A percentile compares a stretch with the other conserved stretches of the same genome.
Evolutionary conservation across 148 eudicot genomes (phyloP).

Genomic region (Chenopodium quinoa): DNA sequence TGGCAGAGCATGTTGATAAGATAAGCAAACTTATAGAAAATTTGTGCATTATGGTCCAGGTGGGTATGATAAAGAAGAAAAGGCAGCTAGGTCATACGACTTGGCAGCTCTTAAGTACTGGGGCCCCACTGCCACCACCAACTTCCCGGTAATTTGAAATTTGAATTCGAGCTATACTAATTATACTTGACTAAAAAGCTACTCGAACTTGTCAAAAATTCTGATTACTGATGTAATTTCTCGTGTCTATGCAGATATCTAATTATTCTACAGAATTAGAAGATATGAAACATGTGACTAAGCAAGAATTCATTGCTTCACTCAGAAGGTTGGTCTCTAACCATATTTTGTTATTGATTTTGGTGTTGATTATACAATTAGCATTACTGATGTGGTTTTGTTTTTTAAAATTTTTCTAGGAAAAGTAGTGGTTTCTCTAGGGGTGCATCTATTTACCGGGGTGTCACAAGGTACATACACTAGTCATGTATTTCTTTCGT

Average conservation of each 20-base stretch:
- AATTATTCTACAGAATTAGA: conserved; percentile 71
- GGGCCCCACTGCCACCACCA: conserved; percentile 95
- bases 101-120: conserved; percentile 97
- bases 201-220: background rate
- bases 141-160: conserved; percentile 72
- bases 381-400: conserved; percentile 4
- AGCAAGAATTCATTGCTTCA: conserved; percentile 97
- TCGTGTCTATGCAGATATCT: conserved; percentile 40
- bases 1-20: background rate
- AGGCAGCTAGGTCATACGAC: conserved; percentile 96
- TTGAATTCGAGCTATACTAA: conserved; percentile 5
- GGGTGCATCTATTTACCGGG: conserved; percentile 96
- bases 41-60: conserved; percentile 36
- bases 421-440: conserved; percentile 98
- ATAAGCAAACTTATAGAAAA: background rate
- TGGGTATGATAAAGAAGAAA: conserved; percentile 97
- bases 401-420: conserved; percentile 37
- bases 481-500: background rate
- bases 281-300: conserved; percentile 82
- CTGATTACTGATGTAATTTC: conserved; percentile 5
- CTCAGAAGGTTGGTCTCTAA: conserved; percentile 56
- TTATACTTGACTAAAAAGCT: background rate
- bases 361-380: too few species aligned
- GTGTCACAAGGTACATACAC: conserved; percentile 68
- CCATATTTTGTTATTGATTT: background rate